A percentile compares a stretch with the other conserved stretches of the same genome.
Conservation (phyloP, 495 filamentous ascomycete genomes). For the Pseudoneurospora amorphoporcata region DNA sequence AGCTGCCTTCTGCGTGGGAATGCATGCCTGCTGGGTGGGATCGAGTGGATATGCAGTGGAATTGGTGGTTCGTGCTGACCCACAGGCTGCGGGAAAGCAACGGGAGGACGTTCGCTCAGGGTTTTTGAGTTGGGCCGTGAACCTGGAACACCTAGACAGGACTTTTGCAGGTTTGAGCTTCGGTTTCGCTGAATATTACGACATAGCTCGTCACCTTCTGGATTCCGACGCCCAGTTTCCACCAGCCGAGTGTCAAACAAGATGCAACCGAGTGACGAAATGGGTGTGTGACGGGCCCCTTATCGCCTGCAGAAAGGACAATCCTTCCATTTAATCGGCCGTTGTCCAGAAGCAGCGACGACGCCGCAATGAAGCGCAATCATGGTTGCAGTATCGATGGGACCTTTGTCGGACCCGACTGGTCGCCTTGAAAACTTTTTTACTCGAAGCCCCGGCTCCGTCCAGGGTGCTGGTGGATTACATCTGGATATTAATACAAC, state of each 20-base stretch:
- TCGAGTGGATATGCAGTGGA: neutral
- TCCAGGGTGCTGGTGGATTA: neutral
- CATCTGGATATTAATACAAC: neutral
- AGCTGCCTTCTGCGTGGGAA: neutral
- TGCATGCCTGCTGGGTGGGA: neutral
- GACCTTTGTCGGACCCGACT: neutral
- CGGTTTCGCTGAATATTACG: neutral
- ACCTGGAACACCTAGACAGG: neutral
- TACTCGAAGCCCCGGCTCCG: neutral
- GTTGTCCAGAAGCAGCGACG: neutral
- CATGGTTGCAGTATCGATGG: neutral
- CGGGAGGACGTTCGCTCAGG: neutral
- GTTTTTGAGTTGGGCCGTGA: neutral
- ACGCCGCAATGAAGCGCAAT: neutral
- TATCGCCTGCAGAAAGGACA: neutral
- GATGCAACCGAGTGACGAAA: neutral
- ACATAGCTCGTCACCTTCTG: neutral
- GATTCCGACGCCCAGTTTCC: neutral
- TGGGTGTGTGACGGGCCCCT: neutral
- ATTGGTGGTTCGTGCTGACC: neutral
- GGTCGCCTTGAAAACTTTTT: neutral
- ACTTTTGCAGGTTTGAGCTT: neutral
- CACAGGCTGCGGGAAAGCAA: neutral
- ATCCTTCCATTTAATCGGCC: neutral
- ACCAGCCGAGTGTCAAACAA: neutral